Evolutionary conservation across 2,329 filamentous ascomycete genomes (phyloP).

Genomic region (Daldinia eschscholtzii): DNA sequence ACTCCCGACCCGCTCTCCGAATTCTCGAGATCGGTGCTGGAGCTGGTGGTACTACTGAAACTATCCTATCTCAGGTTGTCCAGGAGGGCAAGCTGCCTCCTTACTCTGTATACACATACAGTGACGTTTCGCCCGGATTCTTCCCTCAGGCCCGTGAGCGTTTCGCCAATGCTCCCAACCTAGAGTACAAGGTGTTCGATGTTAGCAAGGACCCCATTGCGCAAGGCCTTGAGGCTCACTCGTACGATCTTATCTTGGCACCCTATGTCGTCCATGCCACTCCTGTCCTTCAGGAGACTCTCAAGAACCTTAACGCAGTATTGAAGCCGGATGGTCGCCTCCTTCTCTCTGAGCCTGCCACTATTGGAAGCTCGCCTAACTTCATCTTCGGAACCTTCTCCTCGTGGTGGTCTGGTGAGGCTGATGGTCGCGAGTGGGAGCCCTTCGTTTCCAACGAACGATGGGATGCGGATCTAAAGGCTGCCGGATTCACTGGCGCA

Average conservation of each 20-base stretch:
- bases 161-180: not conserved
- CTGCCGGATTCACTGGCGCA: slow-evolving; percentile 11
- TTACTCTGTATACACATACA: slow-evolving; percentile 17
- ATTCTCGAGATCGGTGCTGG: slow-evolving; percentile 33
- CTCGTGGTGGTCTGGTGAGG: slow-evolving; percentile 29
- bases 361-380: slow-evolving; percentile 4
- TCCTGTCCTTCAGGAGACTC: slow-evolving; percentile 6
- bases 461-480: slow-evolving; percentile 5
- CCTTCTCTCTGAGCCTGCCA: slow-evolving; percentile 7
- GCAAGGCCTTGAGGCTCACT: slow-evolving; percentile 21
- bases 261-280: slow-evolving; percentile 26
- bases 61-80: not conserved
- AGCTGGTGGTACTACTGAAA: slow-evolving; percentile 14
- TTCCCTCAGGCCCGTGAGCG: slow-evolving; percentile 16
- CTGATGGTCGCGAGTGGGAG: slow-evolving; percentile 14
- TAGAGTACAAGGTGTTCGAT: slow-evolving; percentile 21
- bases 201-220: slow-evolving; percentile 22
- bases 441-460: slow-evolving; percentile 3
- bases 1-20: slow-evolving; percentile 8
- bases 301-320: not conserved
- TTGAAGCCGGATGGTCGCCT: slow-evolving; percentile 17
- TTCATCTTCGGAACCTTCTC: slow-evolving; percentile 17
- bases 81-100: not conserved
- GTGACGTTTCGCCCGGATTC: slow-evolving; percentile 20
- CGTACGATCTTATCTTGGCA: slow-evolving; percentile 27